Conservation (phyloP, 176 grass and related monocot genomes). For the Otatea glauca region DNA sequence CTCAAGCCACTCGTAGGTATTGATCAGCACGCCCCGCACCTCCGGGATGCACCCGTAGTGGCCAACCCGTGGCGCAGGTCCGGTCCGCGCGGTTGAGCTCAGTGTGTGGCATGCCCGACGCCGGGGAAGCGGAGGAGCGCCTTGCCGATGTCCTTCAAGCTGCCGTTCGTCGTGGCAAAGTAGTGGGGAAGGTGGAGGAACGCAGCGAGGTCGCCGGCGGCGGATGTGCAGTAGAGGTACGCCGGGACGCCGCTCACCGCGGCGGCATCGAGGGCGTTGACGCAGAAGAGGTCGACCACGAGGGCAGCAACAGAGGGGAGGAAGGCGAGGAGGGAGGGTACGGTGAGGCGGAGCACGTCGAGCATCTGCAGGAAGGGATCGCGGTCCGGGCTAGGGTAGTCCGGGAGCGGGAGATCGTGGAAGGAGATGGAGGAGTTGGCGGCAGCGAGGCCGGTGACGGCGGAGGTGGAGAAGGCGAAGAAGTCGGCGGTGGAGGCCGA, state of each 20-base stretch:
- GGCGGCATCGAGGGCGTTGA: conserved; percentile 51
- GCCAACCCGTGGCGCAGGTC: conserved; percentile 15
- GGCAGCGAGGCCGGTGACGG: conserved; percentile 16
- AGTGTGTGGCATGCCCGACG: conserved; percentile 47
- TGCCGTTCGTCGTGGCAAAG: conserved; percentile 9
- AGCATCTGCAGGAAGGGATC: conserved; percentile 39
- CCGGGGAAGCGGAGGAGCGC: conserved; percentile 45
- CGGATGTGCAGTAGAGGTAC: conserved; percentile 60
- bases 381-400: conserved; percentile 26
- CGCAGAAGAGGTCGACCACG: conserved; percentile 63
- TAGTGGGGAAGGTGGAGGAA: conserved; percentile 53
- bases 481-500: conserved; percentile 28
- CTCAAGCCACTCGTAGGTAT: conserved; percentile 67
- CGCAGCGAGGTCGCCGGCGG: conserved; percentile 39
- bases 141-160: conserved; percentile 54
- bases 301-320: conserved; percentile 48
- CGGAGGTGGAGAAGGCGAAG: conserved; percentile 18
- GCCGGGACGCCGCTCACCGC: conserved; percentile 23
- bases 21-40: conserved; percentile 47
- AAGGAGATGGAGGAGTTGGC: conserved; percentile 55
- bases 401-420: conserved; percentile 40
- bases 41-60: conserved; percentile 30
- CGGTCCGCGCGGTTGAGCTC: conserved; percentile 25
- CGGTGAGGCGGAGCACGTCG: conserved; percentile 43
- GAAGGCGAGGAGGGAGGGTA: conserved; percentile 40